Evolutionary conservation across 1,284 basidiomycete genomes (phyloP).

Genomic region (Trametes polyzona): DNA sequence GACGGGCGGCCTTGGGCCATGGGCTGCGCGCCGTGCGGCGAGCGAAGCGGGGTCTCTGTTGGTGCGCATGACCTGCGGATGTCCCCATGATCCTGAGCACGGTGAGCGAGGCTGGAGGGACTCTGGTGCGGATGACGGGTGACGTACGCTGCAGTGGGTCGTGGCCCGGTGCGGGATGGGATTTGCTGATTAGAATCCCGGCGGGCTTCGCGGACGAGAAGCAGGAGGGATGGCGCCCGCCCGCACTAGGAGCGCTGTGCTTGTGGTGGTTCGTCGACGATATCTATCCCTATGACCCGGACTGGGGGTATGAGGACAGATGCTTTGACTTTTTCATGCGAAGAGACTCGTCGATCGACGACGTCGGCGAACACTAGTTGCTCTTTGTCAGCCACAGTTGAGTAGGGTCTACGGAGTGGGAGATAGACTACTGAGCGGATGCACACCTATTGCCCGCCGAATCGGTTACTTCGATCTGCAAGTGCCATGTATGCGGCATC

Average conservation of each 20-base stretch:
- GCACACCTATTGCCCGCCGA: not conserved
- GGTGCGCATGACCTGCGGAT: slow-evolving; percentile 1
- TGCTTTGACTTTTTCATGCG: no score
- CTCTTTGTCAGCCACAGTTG: no score
- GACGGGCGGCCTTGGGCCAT: not conserved
- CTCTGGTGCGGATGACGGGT: not conserved
- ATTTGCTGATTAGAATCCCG: slow-evolving; percentile 1
- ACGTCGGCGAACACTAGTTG: no score
- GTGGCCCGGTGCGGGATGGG: not conserved
- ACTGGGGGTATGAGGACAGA: no score
- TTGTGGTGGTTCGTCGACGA: no score
- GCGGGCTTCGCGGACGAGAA: not conserved
- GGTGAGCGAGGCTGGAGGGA: not conserved
- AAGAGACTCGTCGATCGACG: no score
- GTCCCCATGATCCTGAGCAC: not conserved
- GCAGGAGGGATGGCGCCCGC: not conserved
- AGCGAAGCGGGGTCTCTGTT: not conserved
- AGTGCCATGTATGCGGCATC: not conserved
- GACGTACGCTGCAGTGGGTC: not conserved
- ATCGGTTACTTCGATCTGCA: not conserved
- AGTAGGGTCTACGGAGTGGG: no score
- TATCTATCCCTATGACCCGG: no score
- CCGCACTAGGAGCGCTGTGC: no score
- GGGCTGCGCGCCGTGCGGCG: not conserved
- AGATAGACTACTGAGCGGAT: no score